These are phyloP conservation scores for Ceratocystis ficicola DNA, from an alignment of 2,329 filamentous ascomycete species.

Conservation along the genomic window DNA sequence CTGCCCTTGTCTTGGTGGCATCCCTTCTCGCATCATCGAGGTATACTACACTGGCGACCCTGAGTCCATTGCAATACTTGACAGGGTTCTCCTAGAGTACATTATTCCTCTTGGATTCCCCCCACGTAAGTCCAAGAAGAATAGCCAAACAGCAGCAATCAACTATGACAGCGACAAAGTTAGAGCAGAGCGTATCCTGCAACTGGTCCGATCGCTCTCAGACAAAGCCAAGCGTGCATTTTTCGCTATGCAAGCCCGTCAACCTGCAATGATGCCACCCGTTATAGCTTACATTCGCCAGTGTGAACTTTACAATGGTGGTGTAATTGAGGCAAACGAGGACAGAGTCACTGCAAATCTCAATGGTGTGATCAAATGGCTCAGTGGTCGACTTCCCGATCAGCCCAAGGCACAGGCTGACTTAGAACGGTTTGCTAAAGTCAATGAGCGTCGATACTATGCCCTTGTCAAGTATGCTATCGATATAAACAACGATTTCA, in stretches of 20 bases:
- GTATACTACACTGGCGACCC: slow-evolving; percentile 81
- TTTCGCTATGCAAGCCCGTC: slow-evolving; percentile 70
- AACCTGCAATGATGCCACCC: slow-evolving; percentile 60
- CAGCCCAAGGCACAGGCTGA: slow-evolving; percentile 58
- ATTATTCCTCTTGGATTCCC: slow-evolving; percentile 86
- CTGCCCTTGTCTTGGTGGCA: slow-evolving; percentile 60
- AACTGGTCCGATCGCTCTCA: slow-evolving; percentile 69
- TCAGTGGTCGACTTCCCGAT: slow-evolving; percentile 68
- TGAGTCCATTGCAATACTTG: slow-evolving; percentile 73
- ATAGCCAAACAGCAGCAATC: slow-evolving; percentile 39
- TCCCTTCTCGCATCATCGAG: slow-evolving; percentile 75
- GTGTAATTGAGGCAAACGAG: slow-evolving; percentile 61
- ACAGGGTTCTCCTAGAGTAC: slow-evolving; percentile 74
- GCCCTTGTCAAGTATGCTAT: slow-evolving; percentile 80
- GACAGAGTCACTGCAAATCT: slow-evolving; percentile 59
- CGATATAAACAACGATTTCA: slow-evolving; percentile 77
- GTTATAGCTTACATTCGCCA: slow-evolving; percentile 64
- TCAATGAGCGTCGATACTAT: slow-evolving; percentile 80
- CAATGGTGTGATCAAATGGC: slow-evolving; percentile 57
- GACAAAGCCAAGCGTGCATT: slow-evolving; percentile 72
- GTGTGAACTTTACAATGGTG: slow-evolving; percentile 86
- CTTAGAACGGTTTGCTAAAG: slow-evolving; percentile 79
- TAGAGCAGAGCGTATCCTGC: slow-evolving; percentile 69
- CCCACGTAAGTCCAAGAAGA: slow-evolving; percentile 49
- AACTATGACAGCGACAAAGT: slow-evolving; percentile 56